These are phyloP conservation scores for Spinacia oleracea DNA, from an alignment of 179 eudicot species.

Conservation along the genomic window DNA sequence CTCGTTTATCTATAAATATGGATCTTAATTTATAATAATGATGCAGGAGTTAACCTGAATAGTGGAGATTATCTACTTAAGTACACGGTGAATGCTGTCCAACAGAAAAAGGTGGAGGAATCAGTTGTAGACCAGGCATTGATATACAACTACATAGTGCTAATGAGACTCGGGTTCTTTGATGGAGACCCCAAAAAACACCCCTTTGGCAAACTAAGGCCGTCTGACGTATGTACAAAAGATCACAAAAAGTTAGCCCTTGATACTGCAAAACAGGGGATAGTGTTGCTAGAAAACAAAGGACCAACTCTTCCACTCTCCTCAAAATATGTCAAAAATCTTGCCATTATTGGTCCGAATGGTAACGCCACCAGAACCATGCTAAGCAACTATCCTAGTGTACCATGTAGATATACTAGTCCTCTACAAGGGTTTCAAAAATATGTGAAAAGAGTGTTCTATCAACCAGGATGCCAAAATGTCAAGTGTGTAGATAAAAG, in stretches of 20 bases:
- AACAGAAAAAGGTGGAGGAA: constrained; percentile 10
- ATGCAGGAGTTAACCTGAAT: constrained; percentile 31
- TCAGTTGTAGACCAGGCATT: constrained; percentile 28
- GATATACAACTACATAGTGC: constrained; percentile 26
- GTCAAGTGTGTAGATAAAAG: constrained; percentile 24
- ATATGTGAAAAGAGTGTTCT: constrained; percentile 18
- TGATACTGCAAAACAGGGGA: constrained; percentile 45
- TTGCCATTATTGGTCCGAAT: constrained; percentile 42
- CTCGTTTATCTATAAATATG: no score
- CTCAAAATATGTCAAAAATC: constrained; percentile 15
- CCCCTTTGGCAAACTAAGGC: constrained; percentile 16
- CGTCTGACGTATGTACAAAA: constrained; percentile 33
- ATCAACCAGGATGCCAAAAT: constrained; percentile 36
- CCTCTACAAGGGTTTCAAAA: constrained; percentile 38
- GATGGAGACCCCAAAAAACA: constrained; percentile 21
- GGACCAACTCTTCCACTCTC: constrained; percentile 32
- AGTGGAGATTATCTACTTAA: constrained; percentile 21
- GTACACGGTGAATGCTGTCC: constrained; percentile 19
- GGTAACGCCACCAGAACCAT: constrained; percentile 37
- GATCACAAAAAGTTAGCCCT: constrained; percentile 26
- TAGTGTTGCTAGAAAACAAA: constrained; percentile 39
- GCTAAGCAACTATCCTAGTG: constrained; percentile 42
- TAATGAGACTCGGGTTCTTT: constrained; percentile 24
- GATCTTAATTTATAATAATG: background rate
- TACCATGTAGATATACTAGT: constrained; percentile 36